Percentiles rank a stretch among this genome's conserved stretches.
Conservation (phyloP, 371 early-diverging fungal genomes). For the Choanephora cucurbitarum region DNA sequence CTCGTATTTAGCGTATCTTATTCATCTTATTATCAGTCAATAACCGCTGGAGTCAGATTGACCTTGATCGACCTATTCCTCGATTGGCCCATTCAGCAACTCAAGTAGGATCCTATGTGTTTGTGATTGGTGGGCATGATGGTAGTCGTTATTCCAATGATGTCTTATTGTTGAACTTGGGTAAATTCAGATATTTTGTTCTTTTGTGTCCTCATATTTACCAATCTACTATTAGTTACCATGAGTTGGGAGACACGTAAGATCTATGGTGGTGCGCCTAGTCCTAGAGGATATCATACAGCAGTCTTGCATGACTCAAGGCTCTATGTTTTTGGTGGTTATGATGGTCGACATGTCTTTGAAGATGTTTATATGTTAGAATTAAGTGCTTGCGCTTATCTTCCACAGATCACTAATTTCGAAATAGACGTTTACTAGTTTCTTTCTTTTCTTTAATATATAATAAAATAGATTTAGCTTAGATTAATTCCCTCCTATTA, state of each 20-base stretch:
- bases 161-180: constrained; percentile 80
- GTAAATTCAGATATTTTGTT: too few relatives aligned
- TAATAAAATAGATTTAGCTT: too few relatives aligned
- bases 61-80: constrained; percentile 65
- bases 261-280: constrained; percentile 70
- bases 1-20: too few relatives aligned
- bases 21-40: too few relatives aligned
- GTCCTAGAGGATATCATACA: constrained; percentile 84
- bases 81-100: constrained; percentile 86
- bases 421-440: constrained; percentile 47
- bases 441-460: too few relatives aligned
- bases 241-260: constrained; percentile 81
- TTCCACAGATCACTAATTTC: constrained; percentile 71
- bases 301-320: constrained; percentile 77
- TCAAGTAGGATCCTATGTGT: constrained; percentile 89
- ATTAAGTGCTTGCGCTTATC: constrained; percentile 74
- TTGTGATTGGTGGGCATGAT: constrained; percentile 89
- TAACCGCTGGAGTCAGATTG: constrained; percentile 68
- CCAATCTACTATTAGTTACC: constrained; percentile 53
- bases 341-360: constrained; percentile 81
- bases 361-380: constrained; percentile 83
- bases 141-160: constrained; percentile 82
- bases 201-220: too few relatives aligned
- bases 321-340: constrained; percentile 83
- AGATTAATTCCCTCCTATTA: too few relatives aligned